These are phyloP conservation scores for Mycena sanguinolenta DNA, from an alignment of 768 basidiomycete genomes.

Conservation along the genomic window DNA sequence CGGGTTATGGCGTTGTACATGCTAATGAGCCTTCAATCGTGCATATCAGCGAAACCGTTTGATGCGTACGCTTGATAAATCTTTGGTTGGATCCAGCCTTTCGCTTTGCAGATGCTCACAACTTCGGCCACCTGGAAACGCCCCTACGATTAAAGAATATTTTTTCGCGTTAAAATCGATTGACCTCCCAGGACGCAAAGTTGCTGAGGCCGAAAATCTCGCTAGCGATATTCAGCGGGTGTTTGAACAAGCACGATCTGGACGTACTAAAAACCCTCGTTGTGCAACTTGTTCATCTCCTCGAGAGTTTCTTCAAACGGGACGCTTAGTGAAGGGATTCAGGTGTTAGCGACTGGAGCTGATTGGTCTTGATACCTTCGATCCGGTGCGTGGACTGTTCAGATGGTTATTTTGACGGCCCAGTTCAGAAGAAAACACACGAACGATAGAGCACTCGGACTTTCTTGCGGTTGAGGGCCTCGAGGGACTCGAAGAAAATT, in stretches of 20 bases:
- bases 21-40: conserved; percentile 5
- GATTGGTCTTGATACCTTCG: conserved; percentile 36
- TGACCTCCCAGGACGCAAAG: conserved; percentile 62
- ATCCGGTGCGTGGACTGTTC: conserved; percentile 62
- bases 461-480: conserved; percentile 52
- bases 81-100: conserved; percentile 58
- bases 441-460: conserved; percentile 58
- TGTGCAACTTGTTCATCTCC: conserved; percentile 57
- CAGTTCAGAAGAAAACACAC: not conserved
- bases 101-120: conserved; percentile 60
- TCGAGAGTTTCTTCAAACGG: conserved; percentile 63
- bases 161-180: conserved; percentile 28
- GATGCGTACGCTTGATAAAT: conserved; percentile 60
- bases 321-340: conserved; percentile 41
- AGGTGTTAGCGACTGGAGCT: not conserved
- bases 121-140: too few relatives aligned
- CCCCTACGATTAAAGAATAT: too few relatives aligned
- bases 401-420: not conserved
- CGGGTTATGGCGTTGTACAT: conserved; percentile 62
- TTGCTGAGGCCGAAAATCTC: conserved; percentile 66
- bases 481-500: conserved; percentile 55
- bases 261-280: conserved; percentile 61
- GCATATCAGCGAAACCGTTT: not conserved
- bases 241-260: not conserved
- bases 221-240: conserved; percentile 41